Base-by-base conservation (phyloP, 352 stramenopile genomes). In the Chrysophaeum taylorii region DNA sequence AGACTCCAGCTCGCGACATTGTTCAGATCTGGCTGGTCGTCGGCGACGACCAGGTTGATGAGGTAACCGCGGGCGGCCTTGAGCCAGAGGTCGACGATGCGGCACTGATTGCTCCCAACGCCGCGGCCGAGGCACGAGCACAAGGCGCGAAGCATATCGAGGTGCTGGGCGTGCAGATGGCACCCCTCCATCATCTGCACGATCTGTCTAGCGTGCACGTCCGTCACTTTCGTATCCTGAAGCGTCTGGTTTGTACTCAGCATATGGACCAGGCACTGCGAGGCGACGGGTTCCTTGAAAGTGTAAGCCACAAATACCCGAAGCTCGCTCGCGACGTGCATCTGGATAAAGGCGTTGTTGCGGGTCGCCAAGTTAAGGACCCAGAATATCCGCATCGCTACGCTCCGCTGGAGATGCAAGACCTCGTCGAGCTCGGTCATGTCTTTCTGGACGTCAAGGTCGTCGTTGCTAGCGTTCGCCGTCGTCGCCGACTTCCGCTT, bases 181-280 rank as follows among this genome's bases (percentile, higher is more conserved):
- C 64, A 75, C 37, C 73, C 70, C 2, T 50, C n/a, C 21, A 78
- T 73, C 63, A 78, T 77, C 35, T 76, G 36, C 14, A 78, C 67
- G 53, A 78, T 37, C 27, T 37, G 78, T 27, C 70, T 72, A 29
- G 64, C 36, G 41, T 76, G 68, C 27, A 76, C 50, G 7, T 73
- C 37, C 27, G 61, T 31, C 23, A 78, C 73, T 53, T 78, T 78
- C 25, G 70, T 74, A 50, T 78, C 74, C 64, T 78, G 74, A 0
- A 78, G 31, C 48, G 71, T 57, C 61, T 63, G 37, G 72, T 78
- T 78, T 2, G 42, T 70, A 36, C 60, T 57, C 2, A 78, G 71
- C 74, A 78, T 78, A 35, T 78, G 68, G 0, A 66, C 64, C 2
- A 78, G 39, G 64, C 60, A 75, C 36, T 61, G 39, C 1, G 29